Evolutionary conservation across 2,329 filamentous ascomycete genomes (phyloP).

Genomic region (Fusarium luffae): DNA sequence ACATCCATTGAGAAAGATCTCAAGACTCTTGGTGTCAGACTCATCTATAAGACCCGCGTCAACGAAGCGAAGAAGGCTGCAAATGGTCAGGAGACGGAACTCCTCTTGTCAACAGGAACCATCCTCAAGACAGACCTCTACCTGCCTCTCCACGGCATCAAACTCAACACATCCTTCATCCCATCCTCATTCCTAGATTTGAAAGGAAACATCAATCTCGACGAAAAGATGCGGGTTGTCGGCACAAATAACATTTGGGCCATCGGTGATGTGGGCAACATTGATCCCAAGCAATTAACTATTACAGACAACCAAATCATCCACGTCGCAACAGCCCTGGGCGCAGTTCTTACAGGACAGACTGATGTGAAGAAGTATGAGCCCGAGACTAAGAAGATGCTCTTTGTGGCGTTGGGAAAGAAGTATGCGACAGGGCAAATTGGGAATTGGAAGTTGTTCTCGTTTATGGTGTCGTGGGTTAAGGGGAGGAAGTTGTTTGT

Average conservation of each 20-base stretch:
- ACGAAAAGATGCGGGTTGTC: slow-evolving; percentile 48
- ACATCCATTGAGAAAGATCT: slow-evolving; percentile 41
- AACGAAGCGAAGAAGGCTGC: slow-evolving; percentile 18
- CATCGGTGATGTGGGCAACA: slow-evolving; percentile 56
- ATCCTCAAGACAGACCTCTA: slow-evolving; percentile 52
- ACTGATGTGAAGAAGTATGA: slow-evolving; percentile 26
- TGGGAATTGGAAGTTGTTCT: slow-evolving; percentile 49
- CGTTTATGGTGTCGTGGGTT: slow-evolving; percentile 48
- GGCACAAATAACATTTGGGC: slow-evolving; percentile 55
- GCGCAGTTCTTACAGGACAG: slow-evolving; percentile 39
- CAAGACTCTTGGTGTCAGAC: slow-evolving; percentile 42
- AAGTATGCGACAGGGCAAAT: slow-evolving; percentile 49
- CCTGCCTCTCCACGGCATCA: slow-evolving; percentile 58
- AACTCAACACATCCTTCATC: slow-evolving; percentile 56
- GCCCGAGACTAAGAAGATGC: slow-evolving; percentile 43
- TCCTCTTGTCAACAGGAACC: slow-evolving; percentile 49
- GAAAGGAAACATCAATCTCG: slow-evolving; percentile 49
- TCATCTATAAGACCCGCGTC: slow-evolving; percentile 51
- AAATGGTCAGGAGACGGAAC: slow-evolving; percentile 13
- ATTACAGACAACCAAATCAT: slow-evolving; percentile 50
- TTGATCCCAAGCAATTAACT: slow-evolving; percentile 54
- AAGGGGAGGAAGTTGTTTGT: slow-evolving; percentile 51
- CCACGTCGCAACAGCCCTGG: slow-evolving; percentile 48
- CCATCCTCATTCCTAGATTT: slow-evolving; percentile 50
- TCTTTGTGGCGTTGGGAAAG: slow-evolving; percentile 46